phyloP scores from a whole-genome alignment of 495 filamentous ascomycete genomes.

The Cladorrhinum samala region DNA sequence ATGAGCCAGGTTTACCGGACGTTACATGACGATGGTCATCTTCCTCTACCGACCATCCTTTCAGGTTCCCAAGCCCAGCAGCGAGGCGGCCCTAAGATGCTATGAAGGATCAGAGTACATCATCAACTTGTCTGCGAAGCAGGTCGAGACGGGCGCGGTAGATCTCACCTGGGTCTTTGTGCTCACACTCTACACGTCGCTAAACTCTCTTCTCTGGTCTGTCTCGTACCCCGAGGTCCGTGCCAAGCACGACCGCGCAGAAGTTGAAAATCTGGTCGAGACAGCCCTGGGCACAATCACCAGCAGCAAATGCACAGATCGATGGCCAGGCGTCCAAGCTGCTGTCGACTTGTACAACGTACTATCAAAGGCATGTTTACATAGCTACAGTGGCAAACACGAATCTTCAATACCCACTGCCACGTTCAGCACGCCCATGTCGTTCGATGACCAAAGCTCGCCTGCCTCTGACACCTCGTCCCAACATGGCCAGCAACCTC shows the following conservation, averaged over 20 bases:
- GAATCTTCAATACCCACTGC: slow-evolving; percentile 47
- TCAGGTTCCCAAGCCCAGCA: slow-evolving; percentile 77
- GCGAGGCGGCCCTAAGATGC: slow-evolving; percentile 65
- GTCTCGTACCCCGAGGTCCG: slow-evolving; percentile 81
- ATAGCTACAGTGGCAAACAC: slow-evolving; percentile 66
- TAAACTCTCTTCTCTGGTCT: slow-evolving; percentile 84
- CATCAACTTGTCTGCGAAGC: slow-evolving; percentile 67
- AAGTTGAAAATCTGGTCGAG: slow-evolving; percentile 64
- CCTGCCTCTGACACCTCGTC: slow-evolving; percentile 33
- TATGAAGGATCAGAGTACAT: slow-evolving; percentile 77
- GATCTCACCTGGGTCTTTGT: slow-evolving; percentile 92
- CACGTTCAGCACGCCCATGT: slow-evolving; percentile 58
- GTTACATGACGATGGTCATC: slow-evolving; percentile 78
- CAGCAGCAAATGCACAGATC: slow-evolving; percentile 57
- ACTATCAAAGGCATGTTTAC: slow-evolving; percentile 74
- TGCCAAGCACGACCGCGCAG: slow-evolving; percentile 55
- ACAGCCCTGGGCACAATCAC: slow-evolving; percentile 68
- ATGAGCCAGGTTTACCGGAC: slow-evolving; percentile 60
- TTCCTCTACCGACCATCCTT: slow-evolving; percentile 82
- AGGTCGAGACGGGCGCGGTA: slow-evolving; percentile 64
- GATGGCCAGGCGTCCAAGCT: slow-evolving; percentile 86
- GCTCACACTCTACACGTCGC: slow-evolving; percentile 74
- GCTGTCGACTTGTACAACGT: slow-evolving; percentile 73
- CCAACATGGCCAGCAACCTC: slow-evolving; percentile 14
- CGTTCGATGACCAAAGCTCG: slow-evolving; percentile 39